phyloP scores from a whole-genome alignment of 139 green algal genomes.

The Chlorella sp. region DNA sequence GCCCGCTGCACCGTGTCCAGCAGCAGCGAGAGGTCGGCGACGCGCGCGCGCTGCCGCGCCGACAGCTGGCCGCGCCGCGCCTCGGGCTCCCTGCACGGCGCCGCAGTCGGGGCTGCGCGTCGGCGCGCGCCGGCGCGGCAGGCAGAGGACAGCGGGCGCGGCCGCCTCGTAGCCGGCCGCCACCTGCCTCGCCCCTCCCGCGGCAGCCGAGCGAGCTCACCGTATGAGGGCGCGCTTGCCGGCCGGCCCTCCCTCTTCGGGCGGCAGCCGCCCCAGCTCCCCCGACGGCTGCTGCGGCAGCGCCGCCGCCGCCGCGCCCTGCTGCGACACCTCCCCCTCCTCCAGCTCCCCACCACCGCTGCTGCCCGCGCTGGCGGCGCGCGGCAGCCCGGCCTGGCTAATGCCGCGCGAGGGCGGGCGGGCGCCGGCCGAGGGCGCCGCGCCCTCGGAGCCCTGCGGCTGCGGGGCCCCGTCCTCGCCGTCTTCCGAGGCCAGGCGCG shows the following conservation, averaged over 20 bases:
- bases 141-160: neutral
- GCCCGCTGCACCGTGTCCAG: slow-evolving; percentile 85
- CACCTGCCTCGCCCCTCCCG: too few species aligned
- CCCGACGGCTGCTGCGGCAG: neutral
- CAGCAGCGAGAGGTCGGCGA: slow-evolving; percentile 87
- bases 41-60: slow-evolving; percentile 73
- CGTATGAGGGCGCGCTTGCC: too few species aligned
- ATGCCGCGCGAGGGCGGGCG: too few species aligned
- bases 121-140: slow-evolving; percentile 13
- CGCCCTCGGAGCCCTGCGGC: neutral
- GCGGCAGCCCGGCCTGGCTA: too few species aligned
- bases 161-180: too few species aligned
- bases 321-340: slow-evolving; percentile 8
- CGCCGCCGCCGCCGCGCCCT: neutral
- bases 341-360: slow-evolving; percentile 9
- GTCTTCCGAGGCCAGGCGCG: too few species aligned
- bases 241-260: slow-evolving; percentile 1
- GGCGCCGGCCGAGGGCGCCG: neutral
- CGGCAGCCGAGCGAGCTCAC: too few species aligned
- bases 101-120: too few species aligned
- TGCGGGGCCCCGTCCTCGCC: slow-evolving; percentile 3
- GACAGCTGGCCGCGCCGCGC: slow-evolving; percentile 51
- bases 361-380: neutral
- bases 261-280: neutral
- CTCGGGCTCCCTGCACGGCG: slow-evolving; percentile 23